Base-by-base conservation (phyloP, 2,329 filamentous ascomycete species). In the Pseudonectria buxi region DNA sequence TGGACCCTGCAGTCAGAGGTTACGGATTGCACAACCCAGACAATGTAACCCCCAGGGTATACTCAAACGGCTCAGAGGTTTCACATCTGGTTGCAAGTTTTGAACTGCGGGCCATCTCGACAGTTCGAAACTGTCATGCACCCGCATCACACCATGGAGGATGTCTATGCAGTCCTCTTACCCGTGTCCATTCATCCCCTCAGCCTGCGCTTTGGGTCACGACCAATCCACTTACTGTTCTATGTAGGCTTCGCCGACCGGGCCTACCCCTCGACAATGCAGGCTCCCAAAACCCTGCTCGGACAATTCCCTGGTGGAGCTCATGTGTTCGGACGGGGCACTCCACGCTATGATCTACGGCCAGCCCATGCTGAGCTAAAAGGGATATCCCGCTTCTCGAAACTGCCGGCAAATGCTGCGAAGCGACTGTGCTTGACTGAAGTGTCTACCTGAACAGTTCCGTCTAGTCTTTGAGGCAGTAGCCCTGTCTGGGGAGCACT, bases 281-380 rank as follows among this genome's bases (percentile, higher is more conserved):
- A 37, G 37, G 22, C 30, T 46, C 26, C 33, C 45, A 5, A 34
- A 43, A 43, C 43, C 46, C 47, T 45, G 50, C 39, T 41, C 50
- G 48, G 48, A 50, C 37, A 53, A 49, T 51, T 49, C 48, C 50
- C 50, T 51, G 53, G 50, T 51, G 50, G 50, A 53, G 50, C 53
- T 53, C 50, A 50, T 51, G 47, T 22, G 50, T 53, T 53, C 50
- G 50, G 50, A 53, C 48, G 46, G 50, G 50, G 50, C 48, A 32
- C 33, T 47, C 48, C 48, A 47, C 48, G 50, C 50, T 48, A 53
- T 53, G 50, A 53, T 53, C 50, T 53, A 48, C 50, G 46, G 49
- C 46, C 50, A 48, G 45, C 18, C 43, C 39, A 50, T 43, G 43
- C 49, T 37, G 46, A 50, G 41, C 41, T 37, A 45, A 37, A 46